Base-by-base conservation (phyloP, 257 asterid species). In the Coffea eugenioides region DNA sequence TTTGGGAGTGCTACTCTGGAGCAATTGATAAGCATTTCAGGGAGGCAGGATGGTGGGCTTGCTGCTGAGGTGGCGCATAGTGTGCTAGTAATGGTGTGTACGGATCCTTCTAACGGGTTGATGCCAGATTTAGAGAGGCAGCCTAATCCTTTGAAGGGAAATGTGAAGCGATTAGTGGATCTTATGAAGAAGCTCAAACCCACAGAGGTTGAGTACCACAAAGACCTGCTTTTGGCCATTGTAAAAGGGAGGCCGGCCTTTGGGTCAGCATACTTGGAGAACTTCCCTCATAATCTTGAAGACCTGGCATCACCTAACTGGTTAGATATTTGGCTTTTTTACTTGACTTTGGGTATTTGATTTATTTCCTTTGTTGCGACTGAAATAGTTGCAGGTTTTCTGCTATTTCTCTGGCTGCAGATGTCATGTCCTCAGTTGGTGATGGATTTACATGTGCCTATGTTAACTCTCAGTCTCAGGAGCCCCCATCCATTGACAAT, bases 1-100 rank as follows among this genome's bases (percentile, higher is more conserved):
- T 95, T 95, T 72, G 99, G 99, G 72, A 95, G 93, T 65, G 93
- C 90, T 79, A 93, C 97, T 56, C 77, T 95, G 90, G 96, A 95
- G 91, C 94, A 95, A 83, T 83, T 95, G 85, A 86, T 85, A 64
- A 81, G 83, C 68, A 87, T 95, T 88, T 91, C 97, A 0, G 97
- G 94, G 83, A 87, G 88, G 85, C 85, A 80, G n/a, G 90, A 84
- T 79, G 91, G 87, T 46, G 90, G 82, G 49, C 81, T 84, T 74
- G 94, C 91, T 73, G 91, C 91, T 12, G 92, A 87, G 78, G 79
- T 95, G 86, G 98, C 96, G 14, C 88, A 91, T 51, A 80, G 76
- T 59, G 91, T 95, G 81, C 84, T 95, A 85, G 62, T 91, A 82
- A 84, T 57, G 84, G 98, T 86, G 69, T 95, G 98, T 77, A 90